Evolutionary conservation across 75 land plant species (phyloP).

Genomic region (Pseudotsuga menziesii): DNA sequence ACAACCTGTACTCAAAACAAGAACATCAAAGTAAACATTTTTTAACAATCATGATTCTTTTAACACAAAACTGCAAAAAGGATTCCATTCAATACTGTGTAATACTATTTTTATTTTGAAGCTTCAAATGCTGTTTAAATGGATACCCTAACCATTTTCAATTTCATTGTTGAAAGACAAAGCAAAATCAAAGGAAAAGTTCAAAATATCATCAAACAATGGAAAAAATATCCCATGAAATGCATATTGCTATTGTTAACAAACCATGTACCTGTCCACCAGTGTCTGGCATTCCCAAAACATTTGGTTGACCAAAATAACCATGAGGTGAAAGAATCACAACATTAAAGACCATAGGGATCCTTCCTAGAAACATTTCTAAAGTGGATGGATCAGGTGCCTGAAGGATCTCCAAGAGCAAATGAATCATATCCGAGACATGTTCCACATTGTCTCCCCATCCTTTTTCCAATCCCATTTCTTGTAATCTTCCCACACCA

Average conservation of each 20-base stretch:
- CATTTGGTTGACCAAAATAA: constrained; percentile 93
- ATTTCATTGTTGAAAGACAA: no score
- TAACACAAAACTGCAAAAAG: no score
- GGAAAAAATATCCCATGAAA: no score
- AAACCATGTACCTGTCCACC: constrained; percentile 78
- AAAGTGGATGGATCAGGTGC: constrained; percentile 80
- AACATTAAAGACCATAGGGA: constrained; percentile 75
- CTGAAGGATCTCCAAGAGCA: constrained; percentile 77
- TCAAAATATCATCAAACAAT: no score
- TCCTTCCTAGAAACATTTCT: constrained; percentile 62
- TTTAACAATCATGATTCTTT: no score
- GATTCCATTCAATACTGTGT: no score
- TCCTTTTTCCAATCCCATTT: constrained; percentile 88
- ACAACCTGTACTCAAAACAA: constrained; percentile 31
- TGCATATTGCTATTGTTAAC: no score
- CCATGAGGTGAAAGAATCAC: constrained; percentile 96
- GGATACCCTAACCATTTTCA: no score
- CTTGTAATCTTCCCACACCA: constrained; percentile 53
- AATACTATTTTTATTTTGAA: no score
- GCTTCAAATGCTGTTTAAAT: no score
- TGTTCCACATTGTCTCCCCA: constrained; percentile 50
- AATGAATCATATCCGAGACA: constrained; percentile 57
- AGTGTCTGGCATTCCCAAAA: constrained; percentile 97
- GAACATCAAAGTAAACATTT: neutral
- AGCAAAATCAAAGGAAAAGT: no score